These are phyloP conservation scores for Argentina anserina DNA, from an alignment of 306 rosid species.

Conservation along the genomic window DNA sequence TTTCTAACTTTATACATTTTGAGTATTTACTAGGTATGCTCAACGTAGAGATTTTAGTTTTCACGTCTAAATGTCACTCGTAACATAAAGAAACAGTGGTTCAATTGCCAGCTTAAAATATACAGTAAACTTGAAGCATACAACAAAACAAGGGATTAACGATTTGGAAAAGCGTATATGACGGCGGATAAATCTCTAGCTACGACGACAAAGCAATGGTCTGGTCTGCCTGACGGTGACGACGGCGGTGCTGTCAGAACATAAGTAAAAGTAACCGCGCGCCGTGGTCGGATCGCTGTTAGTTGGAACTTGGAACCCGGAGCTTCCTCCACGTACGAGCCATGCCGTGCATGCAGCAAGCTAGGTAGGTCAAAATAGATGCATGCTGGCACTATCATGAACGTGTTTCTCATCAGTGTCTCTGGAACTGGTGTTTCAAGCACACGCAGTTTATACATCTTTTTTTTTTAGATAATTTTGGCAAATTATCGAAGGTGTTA, in stretches of 20 bases:
- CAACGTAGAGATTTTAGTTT: too few relatives aligned
- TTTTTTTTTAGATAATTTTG: background rate
- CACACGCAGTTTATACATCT: background rate
- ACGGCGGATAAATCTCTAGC: background rate
- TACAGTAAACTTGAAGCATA: background rate
- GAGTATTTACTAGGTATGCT: too few relatives aligned
- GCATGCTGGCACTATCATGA: background rate
- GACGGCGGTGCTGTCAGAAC: background rate
- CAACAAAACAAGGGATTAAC: background rate
- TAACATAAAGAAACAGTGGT: too few relatives aligned
- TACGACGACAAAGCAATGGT: background rate
- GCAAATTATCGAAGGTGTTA: background rate
- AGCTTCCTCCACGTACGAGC: background rate
- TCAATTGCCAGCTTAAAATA: too few relatives aligned
- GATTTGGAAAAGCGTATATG: background rate
- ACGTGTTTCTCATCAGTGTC: background rate
- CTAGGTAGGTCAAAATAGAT: too few relatives aligned
- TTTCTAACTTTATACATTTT: too few relatives aligned
- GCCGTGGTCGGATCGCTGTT: background rate
- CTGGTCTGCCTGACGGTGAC: background rate
- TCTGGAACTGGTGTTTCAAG: background rate
- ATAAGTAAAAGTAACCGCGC: background rate
- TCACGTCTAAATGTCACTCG: too few relatives aligned
- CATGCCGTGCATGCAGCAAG: background rate
- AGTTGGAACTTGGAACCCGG: background rate